A percentile compares a stretch with the other conserved stretches of the same genome.
These are phyloP conservation scores for Podospora pseudocomata DNA, from an alignment of 495 filamentous ascomycete genomes.

Conservation along the genomic window DNA sequence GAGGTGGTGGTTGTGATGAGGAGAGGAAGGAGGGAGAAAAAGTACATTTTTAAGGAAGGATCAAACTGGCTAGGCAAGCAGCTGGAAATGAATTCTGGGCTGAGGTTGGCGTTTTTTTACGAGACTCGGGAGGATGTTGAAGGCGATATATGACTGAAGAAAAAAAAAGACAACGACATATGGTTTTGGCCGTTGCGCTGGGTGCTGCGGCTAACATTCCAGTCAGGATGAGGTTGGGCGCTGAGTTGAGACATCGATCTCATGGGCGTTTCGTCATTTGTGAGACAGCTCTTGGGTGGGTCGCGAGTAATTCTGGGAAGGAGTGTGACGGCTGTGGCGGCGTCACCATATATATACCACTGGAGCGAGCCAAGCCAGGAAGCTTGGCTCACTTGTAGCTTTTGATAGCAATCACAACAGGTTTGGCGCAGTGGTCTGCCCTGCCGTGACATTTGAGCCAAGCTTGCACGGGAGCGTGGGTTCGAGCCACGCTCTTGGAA, in stretches of 20 bases:
- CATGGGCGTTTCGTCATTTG: background rate
- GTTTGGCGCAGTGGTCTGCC: too few species aligned
- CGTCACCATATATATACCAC: too few species aligned
- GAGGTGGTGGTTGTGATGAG: background rate
- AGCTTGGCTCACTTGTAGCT: too few species aligned
- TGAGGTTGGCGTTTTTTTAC: background rate
- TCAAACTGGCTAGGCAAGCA: background rate
- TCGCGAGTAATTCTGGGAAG: background rate
- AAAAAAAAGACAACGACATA: background rate
- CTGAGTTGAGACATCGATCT: background rate
- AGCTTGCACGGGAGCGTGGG: too few species aligned
- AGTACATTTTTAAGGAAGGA: background rate
- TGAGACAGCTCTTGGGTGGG: background rate
- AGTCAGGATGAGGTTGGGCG: background rate
- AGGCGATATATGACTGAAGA: background rate
- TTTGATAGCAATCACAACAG: too few species aligned
- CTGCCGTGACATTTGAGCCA: too few species aligned
- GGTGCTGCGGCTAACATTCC: background rate
- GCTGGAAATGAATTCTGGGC: background rate
- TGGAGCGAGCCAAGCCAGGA: too few species aligned
- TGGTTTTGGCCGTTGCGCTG: background rate
- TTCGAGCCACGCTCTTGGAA: too few species aligned
- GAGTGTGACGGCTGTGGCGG: too few species aligned
- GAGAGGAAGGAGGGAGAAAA: background rate
- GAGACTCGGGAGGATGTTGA: background rate